These are phyloP conservation scores for Biscogniauxia marginata DNA, from an alignment of 2,329 filamentous ascomycete genomes.

Conservation along the genomic window DNA sequence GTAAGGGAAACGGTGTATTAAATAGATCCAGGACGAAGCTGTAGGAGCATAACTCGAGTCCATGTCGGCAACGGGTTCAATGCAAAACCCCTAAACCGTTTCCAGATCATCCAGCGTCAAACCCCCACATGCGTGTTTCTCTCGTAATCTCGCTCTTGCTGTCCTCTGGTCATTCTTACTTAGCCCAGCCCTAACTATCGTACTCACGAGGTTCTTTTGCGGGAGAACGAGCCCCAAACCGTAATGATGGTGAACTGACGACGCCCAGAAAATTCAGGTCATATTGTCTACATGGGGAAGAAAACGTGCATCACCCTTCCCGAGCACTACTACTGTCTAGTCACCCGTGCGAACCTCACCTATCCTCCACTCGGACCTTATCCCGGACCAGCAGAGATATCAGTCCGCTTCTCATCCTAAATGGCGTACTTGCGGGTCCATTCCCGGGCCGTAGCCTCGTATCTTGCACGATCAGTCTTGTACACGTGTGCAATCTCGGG, in stretches of 20 bases:
- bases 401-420: constrained; percentile 42
- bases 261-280: constrained; percentile 23
- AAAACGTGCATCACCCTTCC: constrained; percentile 18
- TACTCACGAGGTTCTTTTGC: constrained; percentile 13
- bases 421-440: constrained; percentile 99
- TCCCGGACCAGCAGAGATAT: constrained; percentile 4
- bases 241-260: constrained; percentile 27
- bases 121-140: constrained; percentile 18
- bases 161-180: constrained; percentile 19
- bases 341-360: background rate
- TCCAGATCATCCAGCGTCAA: constrained; percentile 1
- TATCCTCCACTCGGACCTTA: background rate
- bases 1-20: constrained; percentile 9
- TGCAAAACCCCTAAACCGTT: background rate
- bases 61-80: background rate
- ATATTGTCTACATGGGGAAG: constrained; percentile 25
- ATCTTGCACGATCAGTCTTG: constrained; percentile 95
- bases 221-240: constrained; percentile 15
- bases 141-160: constrained; percentile 23
- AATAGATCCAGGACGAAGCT: constrained; percentile 10
- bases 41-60: background rate
- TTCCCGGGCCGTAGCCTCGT: constrained; percentile 94
- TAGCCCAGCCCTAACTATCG: constrained; percentile 15
- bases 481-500: constrained; percentile 99
- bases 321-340: constrained; percentile 21